Conservation (phyloP, 2,329 filamentous ascomycete species). For the Didymella glomerata region DNA sequence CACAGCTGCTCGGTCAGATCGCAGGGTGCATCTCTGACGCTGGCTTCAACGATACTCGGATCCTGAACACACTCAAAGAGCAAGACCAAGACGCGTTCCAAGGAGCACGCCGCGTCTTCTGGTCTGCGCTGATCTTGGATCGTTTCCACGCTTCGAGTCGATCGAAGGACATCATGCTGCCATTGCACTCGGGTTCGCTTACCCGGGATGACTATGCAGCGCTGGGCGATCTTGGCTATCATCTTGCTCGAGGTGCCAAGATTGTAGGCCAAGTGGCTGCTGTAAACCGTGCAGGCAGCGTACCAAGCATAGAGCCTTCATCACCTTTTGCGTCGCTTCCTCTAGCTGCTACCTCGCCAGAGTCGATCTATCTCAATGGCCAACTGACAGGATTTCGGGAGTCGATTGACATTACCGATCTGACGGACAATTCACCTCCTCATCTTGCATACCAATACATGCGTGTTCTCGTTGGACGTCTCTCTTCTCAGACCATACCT, state of each 20-base stretch:
- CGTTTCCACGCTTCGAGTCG: constrained; percentile 49
- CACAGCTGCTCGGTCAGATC: constrained; percentile 44
- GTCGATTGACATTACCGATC: constrained; percentile 42
- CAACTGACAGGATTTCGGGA: constrained; percentile 44
- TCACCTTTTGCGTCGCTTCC: constrained; percentile 40
- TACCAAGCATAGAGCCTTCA: constrained; percentile 43
- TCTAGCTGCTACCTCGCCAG: constrained; percentile 37
- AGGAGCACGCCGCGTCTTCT: constrained; percentile 47
- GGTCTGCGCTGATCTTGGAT: constrained; percentile 50
- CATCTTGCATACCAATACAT: constrained; percentile 50
- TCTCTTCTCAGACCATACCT: constrained; percentile 32
- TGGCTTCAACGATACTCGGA: constrained; percentile 44
- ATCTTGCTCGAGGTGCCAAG: constrained; percentile 46
- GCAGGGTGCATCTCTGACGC: constrained; percentile 43
- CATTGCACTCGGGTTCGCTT: constrained; percentile 40
- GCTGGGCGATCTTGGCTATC: constrained; percentile 46
- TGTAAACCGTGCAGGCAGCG: constrained; percentile 39
- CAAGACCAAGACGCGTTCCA: constrained; percentile 44
- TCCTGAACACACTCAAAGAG: constrained; percentile 36
- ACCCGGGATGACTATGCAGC: constrained; percentile 45
- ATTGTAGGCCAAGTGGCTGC: constrained; percentile 44
- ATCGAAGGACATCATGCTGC: constrained; percentile 45
- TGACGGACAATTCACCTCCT: constrained; percentile 42
- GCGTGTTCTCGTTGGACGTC: constrained; percentile 44
- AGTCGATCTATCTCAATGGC: constrained; percentile 41